A percentile compares a stretch with the other conserved stretches of the same genome.
Conservation (phyloP, 345 rosid species). For the Dimocarpus longan region DNA sequence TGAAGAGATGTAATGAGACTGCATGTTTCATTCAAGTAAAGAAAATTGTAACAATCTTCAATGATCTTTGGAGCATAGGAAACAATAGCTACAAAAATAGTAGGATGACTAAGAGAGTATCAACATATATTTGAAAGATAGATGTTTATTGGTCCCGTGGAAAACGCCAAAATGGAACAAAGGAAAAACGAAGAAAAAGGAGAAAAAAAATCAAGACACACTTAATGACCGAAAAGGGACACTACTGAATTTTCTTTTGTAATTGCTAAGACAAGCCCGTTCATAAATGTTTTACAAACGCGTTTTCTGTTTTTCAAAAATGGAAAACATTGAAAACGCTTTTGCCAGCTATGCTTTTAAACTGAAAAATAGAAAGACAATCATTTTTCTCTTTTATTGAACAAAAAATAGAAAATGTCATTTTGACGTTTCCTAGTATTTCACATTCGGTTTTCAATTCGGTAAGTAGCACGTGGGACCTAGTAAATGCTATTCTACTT, state of each 20-base stretch:
- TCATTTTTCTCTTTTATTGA: too few relatives aligned
- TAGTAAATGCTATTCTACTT: too few relatives aligned
- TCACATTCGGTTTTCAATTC: too few relatives aligned
- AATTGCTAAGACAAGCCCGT: too few relatives aligned
- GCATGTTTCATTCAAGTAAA: neutral
- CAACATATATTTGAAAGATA: neutral
- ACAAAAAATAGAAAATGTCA: too few relatives aligned
- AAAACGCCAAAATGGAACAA: constrained; percentile 13
- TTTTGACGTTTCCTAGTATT: too few relatives aligned
- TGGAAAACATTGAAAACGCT: too few relatives aligned
- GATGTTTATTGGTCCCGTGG: neutral
- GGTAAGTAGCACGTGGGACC: too few relatives aligned
- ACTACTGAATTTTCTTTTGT: neutral
- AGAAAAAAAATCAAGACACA: neutral
- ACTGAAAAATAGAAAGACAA: too few relatives aligned
- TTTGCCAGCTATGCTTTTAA: too few relatives aligned
- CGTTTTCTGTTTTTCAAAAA: too few relatives aligned
- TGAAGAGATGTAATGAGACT: constrained; percentile 5
- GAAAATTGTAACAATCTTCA: neutral
- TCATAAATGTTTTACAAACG: too few relatives aligned
- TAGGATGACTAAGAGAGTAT: constrained; percentile 14
- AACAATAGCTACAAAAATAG: neutral
- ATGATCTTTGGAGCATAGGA: neutral
- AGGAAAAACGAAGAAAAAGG: neutral
- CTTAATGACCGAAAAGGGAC: neutral